These are phyloP conservation scores for Psilocybe tampanensis DNA, from an alignment of 768 basidiomycete genomes.

Conservation along the genomic window DNA sequence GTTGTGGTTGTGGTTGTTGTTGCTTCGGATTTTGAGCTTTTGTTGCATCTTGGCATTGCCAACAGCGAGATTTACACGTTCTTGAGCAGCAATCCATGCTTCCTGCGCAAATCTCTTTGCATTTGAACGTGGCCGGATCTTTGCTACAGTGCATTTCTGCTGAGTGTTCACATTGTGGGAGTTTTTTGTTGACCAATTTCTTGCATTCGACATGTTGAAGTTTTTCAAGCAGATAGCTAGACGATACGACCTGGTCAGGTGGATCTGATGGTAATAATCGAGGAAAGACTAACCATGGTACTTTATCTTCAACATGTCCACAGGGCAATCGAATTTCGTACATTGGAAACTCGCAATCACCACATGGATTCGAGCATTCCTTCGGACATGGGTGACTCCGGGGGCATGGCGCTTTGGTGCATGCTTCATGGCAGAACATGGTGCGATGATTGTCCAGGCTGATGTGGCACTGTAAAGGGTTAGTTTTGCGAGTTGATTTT, in stretches of 20 bases:
- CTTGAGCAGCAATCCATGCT: conserved; percentile 56
- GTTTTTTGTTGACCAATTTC: conserved; percentile 39
- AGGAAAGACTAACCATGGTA: conserved; percentile 50
- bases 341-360: conserved; percentile 51
- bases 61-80: conserved; percentile 49
- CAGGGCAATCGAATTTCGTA: conserved; percentile 54
- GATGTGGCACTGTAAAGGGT: conserved; percentile 51
- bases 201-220: conserved; percentile 48
- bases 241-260: neutral
- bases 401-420: conserved; percentile 49
- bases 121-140: conserved; percentile 41
- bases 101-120: conserved; percentile 43
- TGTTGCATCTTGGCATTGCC: conserved; percentile 43
- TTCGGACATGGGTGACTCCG: conserved; percentile 60
- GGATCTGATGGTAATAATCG: neutral
- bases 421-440: conserved; percentile 49
- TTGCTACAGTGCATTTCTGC: conserved; percentile 49
- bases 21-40: neutral
- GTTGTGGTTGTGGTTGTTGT: neutral
- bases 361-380: conserved; percentile 54
- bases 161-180: conserved; percentile 57
- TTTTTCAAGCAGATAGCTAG: conserved; percentile 48
- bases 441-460: conserved; percentile 58
- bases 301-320: conserved; percentile 46
- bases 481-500: neutral